Evolutionary conservation across 306 rosid genomes (phyloP).

Genomic region (Lathyrus tuberosus): DNA sequence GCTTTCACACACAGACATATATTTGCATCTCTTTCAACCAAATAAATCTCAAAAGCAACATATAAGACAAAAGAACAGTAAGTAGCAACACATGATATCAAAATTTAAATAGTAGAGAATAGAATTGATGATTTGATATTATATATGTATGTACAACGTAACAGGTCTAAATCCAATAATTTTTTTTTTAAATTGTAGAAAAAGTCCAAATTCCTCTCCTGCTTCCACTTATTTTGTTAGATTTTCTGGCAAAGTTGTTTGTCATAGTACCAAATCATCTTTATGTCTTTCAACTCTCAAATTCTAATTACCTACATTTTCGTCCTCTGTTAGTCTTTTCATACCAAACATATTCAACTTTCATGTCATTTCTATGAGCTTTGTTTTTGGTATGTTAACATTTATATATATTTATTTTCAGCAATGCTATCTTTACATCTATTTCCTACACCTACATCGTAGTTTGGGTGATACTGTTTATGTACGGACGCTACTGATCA

Average conservation of each 20-base stretch:
- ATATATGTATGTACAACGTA: slow-evolving; percentile 1
- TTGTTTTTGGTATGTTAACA: slow-evolving; percentile 22
- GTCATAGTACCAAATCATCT: slow-evolving; percentile 41
- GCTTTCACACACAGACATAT: not conserved
- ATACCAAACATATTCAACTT: slow-evolving; percentile 15
- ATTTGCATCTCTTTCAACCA: slow-evolving; percentile 1
- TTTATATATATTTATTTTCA: no score
- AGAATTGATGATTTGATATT: slow-evolving; percentile 20
- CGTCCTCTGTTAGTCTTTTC: not conserved
- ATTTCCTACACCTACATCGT: no score
- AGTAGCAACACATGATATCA: slow-evolving; percentile 9
- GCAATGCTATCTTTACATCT: no score
- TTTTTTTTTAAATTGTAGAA: no score
- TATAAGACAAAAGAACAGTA: slow-evolving; percentile 38
- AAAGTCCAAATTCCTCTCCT: slow-evolving; percentile 42
- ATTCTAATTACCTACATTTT: slow-evolving; percentile 11
- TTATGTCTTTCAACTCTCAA: slow-evolving; percentile 32
- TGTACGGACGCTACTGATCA: no score
- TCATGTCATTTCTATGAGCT: slow-evolving; percentile 1
- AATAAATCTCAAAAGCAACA: slow-evolving; percentile 34
- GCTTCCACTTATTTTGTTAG: slow-evolving; percentile 37
- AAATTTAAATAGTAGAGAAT: not conserved
- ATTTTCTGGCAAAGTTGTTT: slow-evolving; percentile 45
- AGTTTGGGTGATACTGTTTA: no score
- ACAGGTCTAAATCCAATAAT: no score